Evolutionary conservation across 352 stramenopile genomes (phyloP).

Genomic region (Globisporangium canariense): DNA sequence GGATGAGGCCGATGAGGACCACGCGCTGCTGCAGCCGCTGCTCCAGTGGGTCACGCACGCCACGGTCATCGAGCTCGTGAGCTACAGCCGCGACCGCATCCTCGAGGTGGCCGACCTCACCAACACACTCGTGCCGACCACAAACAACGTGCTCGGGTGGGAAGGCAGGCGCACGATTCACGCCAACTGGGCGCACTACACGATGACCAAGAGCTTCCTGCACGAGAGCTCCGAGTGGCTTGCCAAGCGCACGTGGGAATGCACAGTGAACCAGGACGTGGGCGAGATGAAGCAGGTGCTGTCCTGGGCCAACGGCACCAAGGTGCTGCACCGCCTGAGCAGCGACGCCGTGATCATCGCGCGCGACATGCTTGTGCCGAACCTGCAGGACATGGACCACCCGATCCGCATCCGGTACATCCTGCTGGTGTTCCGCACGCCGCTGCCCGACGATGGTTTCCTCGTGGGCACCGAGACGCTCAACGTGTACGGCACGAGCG

Average conservation of each 20-base stretch:
- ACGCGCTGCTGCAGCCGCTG: constrained; percentile 12
- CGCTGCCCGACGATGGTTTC: constrained; percentile 19
- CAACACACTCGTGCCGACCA: constrained; percentile 9
- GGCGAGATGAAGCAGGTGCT: constrained; percentile 27
- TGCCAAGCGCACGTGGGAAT: constrained; percentile 33
- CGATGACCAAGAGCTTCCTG: constrained; percentile 42
- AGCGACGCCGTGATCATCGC: constrained; percentile 24
- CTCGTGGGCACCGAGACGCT: constrained; percentile 31
- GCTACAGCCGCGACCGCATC: constrained; percentile 24
- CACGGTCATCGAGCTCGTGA: constrained; percentile 16
- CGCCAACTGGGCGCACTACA: constrained; percentile 39
- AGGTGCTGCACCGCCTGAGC: constrained; percentile 29
- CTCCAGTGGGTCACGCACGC: constrained; percentile 19
- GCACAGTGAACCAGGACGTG: constrained; percentile 24
- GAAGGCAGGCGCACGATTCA: constrained; percentile 34
- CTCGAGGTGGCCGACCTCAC: constrained; percentile 22
- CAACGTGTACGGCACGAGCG: constrained; percentile 17
- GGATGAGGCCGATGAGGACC: constrained; percentile 10
- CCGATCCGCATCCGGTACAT: constrained; percentile 31
- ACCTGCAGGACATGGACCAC: constrained; percentile 23
- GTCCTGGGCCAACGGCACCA: constrained; percentile 32
- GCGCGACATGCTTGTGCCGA: constrained; percentile 27
- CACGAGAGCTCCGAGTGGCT: constrained; percentile 25
- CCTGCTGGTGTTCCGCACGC: constrained; percentile 24
- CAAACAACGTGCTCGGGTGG: constrained; percentile 43